Conservation (phyloP, 2,329 filamentous ascomycete species). For the Zasmidium citrigriseum region DNA sequence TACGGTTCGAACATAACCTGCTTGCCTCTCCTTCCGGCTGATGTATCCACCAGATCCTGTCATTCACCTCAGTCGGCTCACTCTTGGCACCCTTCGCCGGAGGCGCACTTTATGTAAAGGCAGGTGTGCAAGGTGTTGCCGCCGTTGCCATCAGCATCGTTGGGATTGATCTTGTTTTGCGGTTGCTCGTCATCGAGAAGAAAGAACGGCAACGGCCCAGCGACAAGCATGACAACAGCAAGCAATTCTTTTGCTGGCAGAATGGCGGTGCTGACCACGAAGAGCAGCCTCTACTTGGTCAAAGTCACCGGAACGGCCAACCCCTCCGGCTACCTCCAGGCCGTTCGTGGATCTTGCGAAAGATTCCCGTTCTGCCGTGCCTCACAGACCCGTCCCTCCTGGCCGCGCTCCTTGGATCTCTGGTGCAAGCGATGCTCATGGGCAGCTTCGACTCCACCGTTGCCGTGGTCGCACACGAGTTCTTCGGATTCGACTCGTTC, state of each 20-base stretch:
- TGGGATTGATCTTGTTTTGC: conserved; percentile 59
- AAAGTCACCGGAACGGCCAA: not conserved
- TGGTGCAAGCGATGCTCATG: conserved; percentile 41
- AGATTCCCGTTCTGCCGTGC: not conserved
- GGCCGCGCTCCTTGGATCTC: conserved; percentile 36
- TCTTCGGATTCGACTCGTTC: conserved; percentile 43
- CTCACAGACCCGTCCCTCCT: conserved; percentile 10
- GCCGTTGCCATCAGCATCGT: conserved; percentile 53
- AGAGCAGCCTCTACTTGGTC: not conserved
- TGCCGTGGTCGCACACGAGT: conserved; percentile 39
- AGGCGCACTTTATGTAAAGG: conserved; percentile 57
- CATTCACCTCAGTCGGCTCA: not conserved
- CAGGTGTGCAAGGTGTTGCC: conserved; percentile 59
- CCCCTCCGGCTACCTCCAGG: not conserved
- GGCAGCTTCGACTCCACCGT: conserved; percentile 46
- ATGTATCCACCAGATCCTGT: not conserved
- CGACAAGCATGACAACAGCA: conserved; percentile 9
- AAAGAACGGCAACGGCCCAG: conserved; percentile 51
- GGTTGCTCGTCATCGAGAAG: conserved; percentile 59
- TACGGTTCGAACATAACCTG: conserved; percentile 28
- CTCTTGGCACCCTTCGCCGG: not conserved
- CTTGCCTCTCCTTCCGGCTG: not conserved
- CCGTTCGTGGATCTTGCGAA: not conserved
- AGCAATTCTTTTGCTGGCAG: too few species aligned
- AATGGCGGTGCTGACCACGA: not conserved